Evolutionary conservation across 139 green algal genomes (phyloP).

Genomic region (Desmodesmus armatus): DNA sequence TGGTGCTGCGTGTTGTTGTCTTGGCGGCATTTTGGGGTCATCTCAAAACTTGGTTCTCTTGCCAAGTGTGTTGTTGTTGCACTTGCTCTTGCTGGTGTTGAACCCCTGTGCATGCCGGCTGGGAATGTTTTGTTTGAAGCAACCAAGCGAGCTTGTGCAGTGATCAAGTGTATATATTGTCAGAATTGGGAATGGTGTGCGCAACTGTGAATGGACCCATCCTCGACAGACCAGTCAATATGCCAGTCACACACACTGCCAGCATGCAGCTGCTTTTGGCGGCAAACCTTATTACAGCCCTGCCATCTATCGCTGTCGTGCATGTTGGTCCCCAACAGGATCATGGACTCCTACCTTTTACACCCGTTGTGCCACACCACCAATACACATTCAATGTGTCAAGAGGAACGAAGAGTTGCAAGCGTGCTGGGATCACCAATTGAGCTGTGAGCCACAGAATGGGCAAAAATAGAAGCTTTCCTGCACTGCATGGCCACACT

Average conservation of each 20-base stretch:
- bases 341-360: neutral
- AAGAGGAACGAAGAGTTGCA: too few species aligned
- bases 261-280: neutral
- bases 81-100: neutral
- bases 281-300: neutral
- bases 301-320: neutral
- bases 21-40: too few species aligned
- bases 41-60: neutral
- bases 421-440: slow-evolving; percentile 1
- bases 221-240: neutral
- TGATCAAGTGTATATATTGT: neutral
- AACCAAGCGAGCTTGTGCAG: neutral
- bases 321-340: neutral
- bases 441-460: slow-evolving; percentile 32
- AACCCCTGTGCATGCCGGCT: neutral
- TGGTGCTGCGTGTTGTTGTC: too few species aligned
- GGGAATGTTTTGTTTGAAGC: neutral
- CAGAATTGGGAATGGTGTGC: neutral
- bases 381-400: neutral
- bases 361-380: neutral
- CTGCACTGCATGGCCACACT: slow-evolving; percentile 15
- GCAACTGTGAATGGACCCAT: neutral
- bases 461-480: slow-evolving; percentile 25
- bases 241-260: neutral
- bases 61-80: neutral